Percentiles rank a stretch among this genome's conserved stretches.
Conservation (phyloP, 164 flowering plant species). For the Vitis rotundifolia region DNA sequence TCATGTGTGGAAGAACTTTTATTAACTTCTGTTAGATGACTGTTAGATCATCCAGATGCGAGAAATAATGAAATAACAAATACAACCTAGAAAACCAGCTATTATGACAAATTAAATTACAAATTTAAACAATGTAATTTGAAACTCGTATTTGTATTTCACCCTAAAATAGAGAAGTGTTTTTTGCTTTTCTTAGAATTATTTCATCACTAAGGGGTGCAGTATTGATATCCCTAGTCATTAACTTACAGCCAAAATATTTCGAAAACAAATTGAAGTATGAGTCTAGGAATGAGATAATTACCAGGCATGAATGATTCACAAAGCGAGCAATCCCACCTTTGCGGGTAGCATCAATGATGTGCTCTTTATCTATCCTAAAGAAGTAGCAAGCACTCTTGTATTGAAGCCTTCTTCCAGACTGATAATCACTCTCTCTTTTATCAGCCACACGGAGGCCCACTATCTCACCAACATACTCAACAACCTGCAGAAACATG, state of each 20-base stretch:
- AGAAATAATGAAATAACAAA: too few relatives aligned
- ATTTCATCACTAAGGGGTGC: not conserved
- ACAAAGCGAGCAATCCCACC: conserved; percentile 90
- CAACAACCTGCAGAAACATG: conserved; percentile 57
- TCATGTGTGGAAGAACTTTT: too few relatives aligned
- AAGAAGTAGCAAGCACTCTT: conserved; percentile 79
- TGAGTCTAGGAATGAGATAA: not conserved
- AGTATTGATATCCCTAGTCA: not conserved
- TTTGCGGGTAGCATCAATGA: conserved; percentile 73
- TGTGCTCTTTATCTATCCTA: conserved; percentile 70
- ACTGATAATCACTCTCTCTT: conserved; percentile 66
- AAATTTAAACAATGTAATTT: too few relatives aligned
- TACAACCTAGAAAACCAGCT: too few relatives aligned
- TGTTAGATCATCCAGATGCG: too few relatives aligned
- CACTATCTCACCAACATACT: conserved; percentile 79
- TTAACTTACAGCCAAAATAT: too few relatives aligned
- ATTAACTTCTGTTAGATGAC: too few relatives aligned
- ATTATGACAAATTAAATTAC: too few relatives aligned
- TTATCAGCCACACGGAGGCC: conserved; percentile 72
- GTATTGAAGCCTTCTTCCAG: conserved; percentile 59
- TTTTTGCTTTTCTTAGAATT: too few relatives aligned
- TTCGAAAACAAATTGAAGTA: too few relatives aligned
- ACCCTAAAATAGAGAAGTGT: too few relatives aligned
- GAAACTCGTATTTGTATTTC: too few relatives aligned
- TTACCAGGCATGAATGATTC: conserved; percentile 79